These are phyloP conservation scores for Calvatia gigantea DNA, from an alignment of 768 basidiomycete species.

Conservation along the genomic window DNA sequence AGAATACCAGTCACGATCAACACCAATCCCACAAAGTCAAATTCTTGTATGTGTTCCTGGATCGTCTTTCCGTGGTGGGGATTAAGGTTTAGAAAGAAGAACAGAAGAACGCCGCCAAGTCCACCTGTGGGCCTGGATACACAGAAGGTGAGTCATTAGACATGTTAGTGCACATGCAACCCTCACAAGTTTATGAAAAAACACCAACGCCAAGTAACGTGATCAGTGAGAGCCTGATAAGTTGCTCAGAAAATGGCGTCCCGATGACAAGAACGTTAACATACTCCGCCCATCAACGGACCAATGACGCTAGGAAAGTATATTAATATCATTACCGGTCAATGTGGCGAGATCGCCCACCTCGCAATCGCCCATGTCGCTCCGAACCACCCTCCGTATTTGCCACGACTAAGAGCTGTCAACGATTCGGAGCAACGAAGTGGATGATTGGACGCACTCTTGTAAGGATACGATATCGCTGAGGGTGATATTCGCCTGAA, in stretches of 20 bases:
- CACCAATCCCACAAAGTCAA: constrained; percentile 68
- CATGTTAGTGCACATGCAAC: constrained; percentile 13
- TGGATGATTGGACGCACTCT: constrained; percentile 41
- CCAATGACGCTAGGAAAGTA: constrained; percentile 51
- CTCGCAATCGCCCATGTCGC: constrained; percentile 77
- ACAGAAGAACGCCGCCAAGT: constrained; percentile 55
- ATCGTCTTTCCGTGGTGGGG: constrained; percentile 61
- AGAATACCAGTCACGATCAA: constrained; percentile 66
- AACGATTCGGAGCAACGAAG: background rate
- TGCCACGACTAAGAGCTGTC: constrained; percentile 54
- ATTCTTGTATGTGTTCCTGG: constrained; percentile 54
- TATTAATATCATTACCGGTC: background rate
- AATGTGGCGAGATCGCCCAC: constrained; percentile 15
- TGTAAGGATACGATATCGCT: constrained; percentile 80
- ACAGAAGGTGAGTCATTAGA: background rate
- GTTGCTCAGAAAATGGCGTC: constrained; percentile 6
- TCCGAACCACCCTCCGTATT: constrained; percentile 71
- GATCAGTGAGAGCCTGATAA: constrained; percentile 64
- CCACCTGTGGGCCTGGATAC: constrained; percentile 66
- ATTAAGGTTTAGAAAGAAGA: constrained; percentile 78
- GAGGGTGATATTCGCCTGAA: constrained; percentile 65
- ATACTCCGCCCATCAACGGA: constrained; percentile 79
- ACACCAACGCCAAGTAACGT: constrained; percentile 82
- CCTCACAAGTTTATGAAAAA: constrained; percentile 71
- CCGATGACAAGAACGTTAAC: constrained; percentile 24